Base-by-base conservation (phyloP, 495 filamentous ascomycete species). In the Aspergillus haitiensis region DNA sequence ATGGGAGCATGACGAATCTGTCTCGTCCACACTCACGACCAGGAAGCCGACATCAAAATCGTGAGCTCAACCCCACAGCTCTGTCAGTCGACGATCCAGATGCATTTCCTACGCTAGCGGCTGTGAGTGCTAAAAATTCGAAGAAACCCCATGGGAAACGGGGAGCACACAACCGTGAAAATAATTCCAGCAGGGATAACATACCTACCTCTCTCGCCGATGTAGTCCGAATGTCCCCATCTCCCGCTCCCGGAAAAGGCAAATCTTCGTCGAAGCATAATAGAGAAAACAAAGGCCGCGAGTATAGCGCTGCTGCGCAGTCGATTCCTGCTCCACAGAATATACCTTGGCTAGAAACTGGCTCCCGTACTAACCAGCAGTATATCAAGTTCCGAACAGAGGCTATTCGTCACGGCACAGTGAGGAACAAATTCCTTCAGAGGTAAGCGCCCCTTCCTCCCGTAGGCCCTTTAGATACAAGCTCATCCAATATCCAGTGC, bases 341-440 rank as follows among this genome's bases (percentile, higher is more conserved):
- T 67, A 92, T 98, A 46, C 95, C 94, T 7, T 99, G 95, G 95
- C 80, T 97, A 1, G 93, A 97, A 70, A 98, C 95, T 2, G 95
- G 95, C n/a, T 85, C 88, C 9, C 85, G 81, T 40, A 88, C 90
- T 49, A 98, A 99, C 73, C 90, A 90, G 74, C 87, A 90, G 40
- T 99, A 99, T 70, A 86, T 98, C 59, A 95, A 96, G 71, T 90
- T 91, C 58, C 85, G 95, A 40, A 88, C 90, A 63, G 91, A 97
- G 70, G 95, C 95, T 32, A 95, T 98, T 70, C 93, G 93, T 72
- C 95, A 99, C 70, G 95, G 94, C 60, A 92, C 91, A 55, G 83
- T 94, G 71, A 84, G 95, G 55, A 98, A 98, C 73, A 98, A 98
- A 68, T 99, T 97, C 68, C 78, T 99, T 32, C 94, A 98, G 72